A percentile compares a stretch with the other conserved stretches of the same genome.
Conservation (phyloP, 2,329 filamentous ascomycete genomes). For the Teratosphaeria nubilosa region DNA sequence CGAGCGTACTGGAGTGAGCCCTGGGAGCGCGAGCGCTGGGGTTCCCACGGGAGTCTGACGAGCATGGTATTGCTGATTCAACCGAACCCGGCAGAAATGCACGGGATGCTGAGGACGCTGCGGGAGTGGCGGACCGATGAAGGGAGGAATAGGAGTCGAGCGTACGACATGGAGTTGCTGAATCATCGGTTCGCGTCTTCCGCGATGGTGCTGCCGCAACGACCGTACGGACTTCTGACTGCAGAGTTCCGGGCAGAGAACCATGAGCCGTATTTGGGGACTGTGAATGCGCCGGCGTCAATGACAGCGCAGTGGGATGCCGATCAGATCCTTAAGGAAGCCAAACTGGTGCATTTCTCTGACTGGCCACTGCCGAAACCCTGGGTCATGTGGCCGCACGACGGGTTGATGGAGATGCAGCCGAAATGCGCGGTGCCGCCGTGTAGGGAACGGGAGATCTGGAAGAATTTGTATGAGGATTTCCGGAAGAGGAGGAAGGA, state of each 20-base stretch:
- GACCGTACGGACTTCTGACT: conserved; percentile 50
- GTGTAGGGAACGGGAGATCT: conserved; percentile 29
- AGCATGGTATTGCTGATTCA: conserved; percentile 53
- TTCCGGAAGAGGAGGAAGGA: conserved; percentile 18
- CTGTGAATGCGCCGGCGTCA: conserved; percentile 3
- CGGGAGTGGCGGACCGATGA: conserved; percentile 22
- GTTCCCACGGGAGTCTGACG: conserved; percentile 34
- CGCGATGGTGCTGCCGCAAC: conserved; percentile 54
- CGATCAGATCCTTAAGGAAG: conserved; percentile 44
- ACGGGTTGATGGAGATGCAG: conserved; percentile 32
- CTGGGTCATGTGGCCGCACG: conserved; percentile 41
- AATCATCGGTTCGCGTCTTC: conserved; percentile 51
- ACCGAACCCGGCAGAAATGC: conserved; percentile 45
- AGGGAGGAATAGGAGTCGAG: conserved; percentile 21
- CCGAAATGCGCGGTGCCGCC: conserved; percentile 28
- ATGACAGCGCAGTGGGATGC: conserved; percentile 49
- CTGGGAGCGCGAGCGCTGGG: conserved; percentile 19
- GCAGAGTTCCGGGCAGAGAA: conserved; percentile 50
- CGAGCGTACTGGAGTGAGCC: conserved; percentile 53
- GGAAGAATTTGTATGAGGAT: conserved; percentile 28
- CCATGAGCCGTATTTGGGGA: conserved; percentile 43
- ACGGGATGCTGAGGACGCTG: conserved; percentile 26
- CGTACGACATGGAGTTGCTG: conserved; percentile 59
- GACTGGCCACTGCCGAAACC: conserved; percentile 63
- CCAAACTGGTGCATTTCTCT: conserved; percentile 60